Percentiles rank a stretch among this genome's conserved stretches.
Conservation (phyloP, 768 basidiomycete genomes). For the Tulasnella sp. region DNA sequence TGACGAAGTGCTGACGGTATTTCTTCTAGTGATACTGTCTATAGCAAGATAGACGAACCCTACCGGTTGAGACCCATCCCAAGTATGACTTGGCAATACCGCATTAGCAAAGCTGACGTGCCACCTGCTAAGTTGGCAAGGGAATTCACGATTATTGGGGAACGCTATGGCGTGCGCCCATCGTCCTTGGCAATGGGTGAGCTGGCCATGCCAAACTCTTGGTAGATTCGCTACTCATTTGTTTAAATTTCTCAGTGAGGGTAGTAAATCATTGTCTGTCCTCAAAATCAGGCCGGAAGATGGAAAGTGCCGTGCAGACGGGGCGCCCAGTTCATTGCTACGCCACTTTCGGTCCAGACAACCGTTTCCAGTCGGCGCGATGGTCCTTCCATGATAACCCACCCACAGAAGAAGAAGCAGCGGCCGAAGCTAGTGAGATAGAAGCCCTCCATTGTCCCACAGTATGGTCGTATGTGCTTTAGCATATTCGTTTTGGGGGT, state of each 20-base stretch:
- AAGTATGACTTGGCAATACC: background rate
- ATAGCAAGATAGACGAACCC: background rate
- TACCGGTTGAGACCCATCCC: background rate
- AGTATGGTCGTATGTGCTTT: background rate
- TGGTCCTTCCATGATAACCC: background rate
- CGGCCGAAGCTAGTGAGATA: background rate
- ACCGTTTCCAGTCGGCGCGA: background rate
- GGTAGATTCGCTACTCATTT: background rate
- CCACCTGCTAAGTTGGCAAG: background rate
- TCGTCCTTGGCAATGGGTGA: background rate
- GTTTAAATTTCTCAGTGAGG: background rate
- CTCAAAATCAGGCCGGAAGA: no score
- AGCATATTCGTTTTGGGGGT: no score
- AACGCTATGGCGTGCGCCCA: background rate
- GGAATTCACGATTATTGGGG: background rate
- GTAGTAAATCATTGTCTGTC: background rate
- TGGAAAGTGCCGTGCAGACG: background rate
- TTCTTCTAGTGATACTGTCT: background rate
- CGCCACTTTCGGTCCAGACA: background rate
- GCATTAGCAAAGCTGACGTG: background rate
- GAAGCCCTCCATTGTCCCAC: background rate
- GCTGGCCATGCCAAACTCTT: background rate
- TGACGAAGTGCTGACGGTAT: background rate
- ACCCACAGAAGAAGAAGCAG: background rate
- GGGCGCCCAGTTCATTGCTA: background rate